phyloP scores from a whole-genome alignment of 129 eudicot species.

The Escallonia herrerae region DNA sequence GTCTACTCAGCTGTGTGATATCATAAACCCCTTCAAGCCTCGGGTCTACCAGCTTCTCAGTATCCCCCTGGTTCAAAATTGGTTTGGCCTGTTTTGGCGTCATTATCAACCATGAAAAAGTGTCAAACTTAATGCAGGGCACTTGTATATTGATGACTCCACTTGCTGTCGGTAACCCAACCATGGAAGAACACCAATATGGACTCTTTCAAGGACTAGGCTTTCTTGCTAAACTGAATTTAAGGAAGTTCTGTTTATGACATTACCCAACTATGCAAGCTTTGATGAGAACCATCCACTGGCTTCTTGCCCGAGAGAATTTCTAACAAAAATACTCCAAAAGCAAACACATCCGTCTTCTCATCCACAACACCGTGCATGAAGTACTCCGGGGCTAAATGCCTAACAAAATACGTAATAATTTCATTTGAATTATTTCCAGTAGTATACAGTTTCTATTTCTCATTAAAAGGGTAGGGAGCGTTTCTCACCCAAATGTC shows the following conservation, averaged over 20 bases:
- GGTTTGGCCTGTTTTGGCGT: constrained; percentile 63
- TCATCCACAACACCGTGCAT: constrained; percentile 98
- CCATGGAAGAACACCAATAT: constrained; percentile 6
- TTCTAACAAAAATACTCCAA: constrained; percentile 81
- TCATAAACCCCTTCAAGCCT: constrained; percentile 65
- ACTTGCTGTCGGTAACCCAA: constrained; percentile 1
- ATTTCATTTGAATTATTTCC: neutral
- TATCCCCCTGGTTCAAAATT: constrained; percentile 51
- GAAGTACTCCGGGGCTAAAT: constrained; percentile 94
- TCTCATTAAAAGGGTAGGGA: neutral
- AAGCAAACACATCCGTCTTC: constrained; percentile 94
- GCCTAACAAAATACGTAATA: constrained; percentile 32
- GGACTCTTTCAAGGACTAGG: no score
- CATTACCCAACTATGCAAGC: constrained; percentile 90
- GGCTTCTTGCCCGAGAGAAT: constrained; percentile 86
- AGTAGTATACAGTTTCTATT: no score
- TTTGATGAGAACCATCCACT: constrained; percentile 81
- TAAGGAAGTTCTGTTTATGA: neutral
- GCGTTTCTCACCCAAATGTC: constrained; percentile 71
- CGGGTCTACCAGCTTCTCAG: constrained; percentile 58
- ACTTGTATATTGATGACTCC: neutral
- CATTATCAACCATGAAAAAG: no score
- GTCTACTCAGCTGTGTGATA: constrained; percentile 38
- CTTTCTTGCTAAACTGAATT: no score
- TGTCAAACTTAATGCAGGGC: no score